phyloP scores from a whole-genome alignment of 148 eudicot genomes.

The Chenopodium suecicum region DNA sequence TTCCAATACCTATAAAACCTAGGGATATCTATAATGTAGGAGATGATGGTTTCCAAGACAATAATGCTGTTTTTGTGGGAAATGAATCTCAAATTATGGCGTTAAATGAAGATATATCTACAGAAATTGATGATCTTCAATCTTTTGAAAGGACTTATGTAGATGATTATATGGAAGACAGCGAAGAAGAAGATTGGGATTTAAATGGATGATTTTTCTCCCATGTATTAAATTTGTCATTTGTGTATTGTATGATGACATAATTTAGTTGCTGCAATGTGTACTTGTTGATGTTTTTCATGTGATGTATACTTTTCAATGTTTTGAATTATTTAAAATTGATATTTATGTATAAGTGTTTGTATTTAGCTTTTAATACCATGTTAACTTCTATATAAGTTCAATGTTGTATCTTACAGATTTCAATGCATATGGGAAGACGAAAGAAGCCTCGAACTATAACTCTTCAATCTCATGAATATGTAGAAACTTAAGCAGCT shows the following conservation, averaged over 20 bases:
- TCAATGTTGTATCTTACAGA: background rate
- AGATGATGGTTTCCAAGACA: background rate
- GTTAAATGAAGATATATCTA: background rate
- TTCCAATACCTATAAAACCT: constrained; percentile 2
- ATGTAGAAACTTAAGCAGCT: background rate
- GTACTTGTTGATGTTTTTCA: too few relatives aligned
- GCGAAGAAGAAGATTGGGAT: background rate
- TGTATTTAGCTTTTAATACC: too few relatives aligned
- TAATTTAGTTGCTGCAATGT: too few relatives aligned
- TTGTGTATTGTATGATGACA: too few relatives aligned
- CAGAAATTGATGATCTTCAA: background rate
- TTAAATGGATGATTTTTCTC: background rate
- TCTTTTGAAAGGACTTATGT: background rate
- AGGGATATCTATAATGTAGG: constrained; percentile 5
- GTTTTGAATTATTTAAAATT: too few relatives aligned
- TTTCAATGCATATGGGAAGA: background rate
- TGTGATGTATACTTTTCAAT: too few relatives aligned
- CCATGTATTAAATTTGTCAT: too few relatives aligned
- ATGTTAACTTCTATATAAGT: too few relatives aligned
- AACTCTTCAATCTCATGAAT: background rate
- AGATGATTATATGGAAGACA: constrained; percentile 4
- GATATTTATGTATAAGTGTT: too few relatives aligned
- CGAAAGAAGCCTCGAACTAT: background rate
- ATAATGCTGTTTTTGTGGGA: background rate
- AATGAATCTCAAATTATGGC: background rate